Evolutionary conservation across 805 yeast species (phyloP).

Genomic region (Candida nemodendra): DNA sequence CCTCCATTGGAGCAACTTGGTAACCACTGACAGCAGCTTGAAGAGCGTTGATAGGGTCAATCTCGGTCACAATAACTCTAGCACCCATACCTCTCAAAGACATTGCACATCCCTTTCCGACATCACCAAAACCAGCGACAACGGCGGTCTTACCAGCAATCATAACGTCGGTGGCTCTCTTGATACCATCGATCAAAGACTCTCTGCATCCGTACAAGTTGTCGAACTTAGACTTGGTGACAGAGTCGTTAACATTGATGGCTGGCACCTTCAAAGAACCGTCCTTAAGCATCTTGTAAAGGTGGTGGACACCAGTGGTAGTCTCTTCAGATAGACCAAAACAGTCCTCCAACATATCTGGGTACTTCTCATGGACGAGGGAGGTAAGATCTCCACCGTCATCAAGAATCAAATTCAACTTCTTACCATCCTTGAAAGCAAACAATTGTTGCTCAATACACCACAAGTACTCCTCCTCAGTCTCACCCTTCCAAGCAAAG

Average conservation of each 20-base stretch:
- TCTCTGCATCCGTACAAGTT: constrained; percentile 99
- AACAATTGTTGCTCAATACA: constrained; percentile 99
- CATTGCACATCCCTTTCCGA: constrained; percentile 99
- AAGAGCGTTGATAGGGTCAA: constrained; percentile 98
- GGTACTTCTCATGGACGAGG: constrained; percentile 95
- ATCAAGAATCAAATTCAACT: constrained; percentile 94
- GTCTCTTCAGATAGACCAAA: constrained; percentile 98
- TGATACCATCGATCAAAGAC: constrained; percentile 97
- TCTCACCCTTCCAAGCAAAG: constrained; percentile 99
- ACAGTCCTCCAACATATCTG: constrained; percentile 94
- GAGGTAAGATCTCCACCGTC: constrained; percentile 99
- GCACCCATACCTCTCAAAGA: constrained; percentile 99
- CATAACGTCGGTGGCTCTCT: constrained; percentile 99
- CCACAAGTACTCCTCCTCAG: constrained; percentile 99
- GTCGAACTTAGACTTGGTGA: constrained; percentile 98
- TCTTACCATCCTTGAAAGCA: constrained; percentile 93
- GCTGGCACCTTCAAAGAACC: constrained; percentile 95
- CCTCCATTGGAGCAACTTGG: constrained; percentile 94
- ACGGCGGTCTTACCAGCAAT: constrained; percentile 99
- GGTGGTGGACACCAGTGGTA: constrained; percentile 99
- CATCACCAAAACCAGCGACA: constrained; percentile 99
- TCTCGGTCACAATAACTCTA: constrained; percentile 93
- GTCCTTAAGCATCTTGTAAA: constrained; percentile 92
- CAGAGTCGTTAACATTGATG: constrained; percentile 97
- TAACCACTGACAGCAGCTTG: constrained; percentile 99